phyloP scores from a whole-genome alignment of 148 eudicot species.

The Rheum nobile region DNA sequence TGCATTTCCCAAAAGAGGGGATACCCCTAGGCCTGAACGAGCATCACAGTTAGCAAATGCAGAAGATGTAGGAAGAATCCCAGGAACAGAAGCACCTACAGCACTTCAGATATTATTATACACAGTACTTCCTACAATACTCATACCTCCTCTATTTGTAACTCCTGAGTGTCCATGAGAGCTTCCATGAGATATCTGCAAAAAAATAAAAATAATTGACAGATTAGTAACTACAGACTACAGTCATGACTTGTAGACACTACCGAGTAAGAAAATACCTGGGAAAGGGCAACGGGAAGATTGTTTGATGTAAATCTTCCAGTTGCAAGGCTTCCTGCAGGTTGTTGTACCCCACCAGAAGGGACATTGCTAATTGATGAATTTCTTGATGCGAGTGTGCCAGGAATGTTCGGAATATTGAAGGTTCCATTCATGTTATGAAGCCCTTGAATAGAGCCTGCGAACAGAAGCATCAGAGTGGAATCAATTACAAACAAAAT shows the following conservation, averaged over 20 bases:
- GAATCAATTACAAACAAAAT: conserved; percentile 5
- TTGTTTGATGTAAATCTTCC: conserved; percentile 48
- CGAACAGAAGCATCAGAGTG: conserved; percentile 8
- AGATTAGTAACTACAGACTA: background rate
- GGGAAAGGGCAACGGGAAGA: conserved; percentile 42
- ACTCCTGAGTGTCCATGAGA: conserved; percentile 90
- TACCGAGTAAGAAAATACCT: conserved; percentile 22
- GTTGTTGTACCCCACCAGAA: conserved; percentile 46
- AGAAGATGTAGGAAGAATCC: conserved; percentile 81
- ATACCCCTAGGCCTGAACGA: conserved; percentile 82
- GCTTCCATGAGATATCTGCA: conserved; percentile 79
- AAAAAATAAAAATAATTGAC: background rate
- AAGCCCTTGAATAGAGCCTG: conserved; percentile 43
- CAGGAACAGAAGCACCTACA: conserved; percentile 87
- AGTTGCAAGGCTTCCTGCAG: conserved; percentile 39
- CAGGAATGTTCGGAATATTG: conserved; percentile 40
- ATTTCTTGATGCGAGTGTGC: conserved; percentile 38
- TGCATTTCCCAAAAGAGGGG: conserved; percentile 73
- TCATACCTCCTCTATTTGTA: conserved; percentile 85
- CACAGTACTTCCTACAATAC: conserved; percentile 82
- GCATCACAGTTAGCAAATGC: conserved; percentile 68
- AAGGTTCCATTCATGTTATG: conserved; percentile 39
- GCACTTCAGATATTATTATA: conserved; percentile 60
- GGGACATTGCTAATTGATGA: conserved; percentile 31
- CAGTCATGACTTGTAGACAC: background rate